phyloP scores from a whole-genome alignment of 805 yeast genomes.

The Candida oleophila region DNA sequence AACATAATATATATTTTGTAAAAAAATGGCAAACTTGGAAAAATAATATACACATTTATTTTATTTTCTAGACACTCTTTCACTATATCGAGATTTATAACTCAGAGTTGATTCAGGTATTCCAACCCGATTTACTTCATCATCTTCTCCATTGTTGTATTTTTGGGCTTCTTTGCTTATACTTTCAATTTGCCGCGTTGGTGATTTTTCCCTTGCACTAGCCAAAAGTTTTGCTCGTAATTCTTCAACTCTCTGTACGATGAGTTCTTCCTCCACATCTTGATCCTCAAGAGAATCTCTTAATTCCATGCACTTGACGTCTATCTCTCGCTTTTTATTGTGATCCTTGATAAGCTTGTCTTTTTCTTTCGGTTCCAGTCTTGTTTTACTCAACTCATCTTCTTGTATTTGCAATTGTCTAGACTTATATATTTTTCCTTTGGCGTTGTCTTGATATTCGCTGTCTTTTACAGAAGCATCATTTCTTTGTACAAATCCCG shows the following conservation, averaged over 20 bases:
- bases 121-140: too few species aligned
- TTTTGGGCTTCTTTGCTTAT: too few species aligned
- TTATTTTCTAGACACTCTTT: not conserved
- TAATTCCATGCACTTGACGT: constrained; percentile 48
- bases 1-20: too few species aligned
- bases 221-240: constrained; percentile 12
- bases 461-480: constrained; percentile 21
- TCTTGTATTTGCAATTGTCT: constrained; percentile 26
- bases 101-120: not conserved
- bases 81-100: not conserved
- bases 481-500: constrained; percentile 57
- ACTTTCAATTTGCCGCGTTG: constrained; percentile 2
- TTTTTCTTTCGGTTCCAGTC: constrained; percentile 3
- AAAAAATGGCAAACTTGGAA: too few species aligned
- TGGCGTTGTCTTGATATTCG: constrained; percentile 18
- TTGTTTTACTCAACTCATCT: constrained; percentile 15
- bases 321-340: constrained; percentile 36
- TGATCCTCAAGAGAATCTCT: constrained; percentile 53
- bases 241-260: constrained; percentile 19
- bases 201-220: not conserved
- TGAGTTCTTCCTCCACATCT: constrained; percentile 30
- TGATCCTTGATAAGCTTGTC: constrained; percentile 29
- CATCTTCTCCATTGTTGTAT: too few species aligned
- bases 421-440: constrained; percentile 36
- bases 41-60: too few species aligned